phyloP scores from a whole-genome alignment of 306 rosid species.

The Leucaena leucocephala region DNA sequence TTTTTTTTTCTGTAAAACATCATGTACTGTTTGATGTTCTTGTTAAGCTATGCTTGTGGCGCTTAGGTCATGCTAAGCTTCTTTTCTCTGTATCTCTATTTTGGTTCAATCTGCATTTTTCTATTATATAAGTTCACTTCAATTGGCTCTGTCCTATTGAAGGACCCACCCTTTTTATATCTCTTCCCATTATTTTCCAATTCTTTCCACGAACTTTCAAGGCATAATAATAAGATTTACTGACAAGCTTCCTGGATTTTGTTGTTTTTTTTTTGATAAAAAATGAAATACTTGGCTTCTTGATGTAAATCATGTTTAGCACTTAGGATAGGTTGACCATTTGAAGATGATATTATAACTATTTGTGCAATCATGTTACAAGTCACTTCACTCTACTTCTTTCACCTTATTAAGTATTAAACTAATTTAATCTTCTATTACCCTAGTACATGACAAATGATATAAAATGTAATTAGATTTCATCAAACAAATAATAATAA shows the following conservation, averaged over 20 bases:
- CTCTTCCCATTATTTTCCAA: no score
- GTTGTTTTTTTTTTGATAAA: no score
- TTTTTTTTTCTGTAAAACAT: neutral
- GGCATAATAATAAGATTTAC: neutral
- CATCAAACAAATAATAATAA: no score
- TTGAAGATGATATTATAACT: neutral
- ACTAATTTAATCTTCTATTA: no score
- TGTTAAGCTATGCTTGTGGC: conserved; percentile 30
- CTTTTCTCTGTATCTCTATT: neutral
- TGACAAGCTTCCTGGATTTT: neutral
- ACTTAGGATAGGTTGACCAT: no score
- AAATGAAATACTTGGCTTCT: neutral
- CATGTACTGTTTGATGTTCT: conserved; percentile 35
- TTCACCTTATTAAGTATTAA: no score
- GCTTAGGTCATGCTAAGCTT: conserved; percentile 31
- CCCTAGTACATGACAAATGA: no score
- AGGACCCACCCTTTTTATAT: no score
- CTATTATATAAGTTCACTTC: conserved; percentile 25
- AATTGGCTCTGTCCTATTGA: neutral
- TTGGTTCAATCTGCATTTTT: conserved; percentile 1
- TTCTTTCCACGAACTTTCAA: neutral
- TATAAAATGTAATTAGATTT: no score
- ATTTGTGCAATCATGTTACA: neutral
- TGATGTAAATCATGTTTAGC: neutral
- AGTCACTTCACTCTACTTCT: no score